Evolutionary conservation across 306 rosid species (phyloP).

Genomic region (Sicyos edulis): DNA sequence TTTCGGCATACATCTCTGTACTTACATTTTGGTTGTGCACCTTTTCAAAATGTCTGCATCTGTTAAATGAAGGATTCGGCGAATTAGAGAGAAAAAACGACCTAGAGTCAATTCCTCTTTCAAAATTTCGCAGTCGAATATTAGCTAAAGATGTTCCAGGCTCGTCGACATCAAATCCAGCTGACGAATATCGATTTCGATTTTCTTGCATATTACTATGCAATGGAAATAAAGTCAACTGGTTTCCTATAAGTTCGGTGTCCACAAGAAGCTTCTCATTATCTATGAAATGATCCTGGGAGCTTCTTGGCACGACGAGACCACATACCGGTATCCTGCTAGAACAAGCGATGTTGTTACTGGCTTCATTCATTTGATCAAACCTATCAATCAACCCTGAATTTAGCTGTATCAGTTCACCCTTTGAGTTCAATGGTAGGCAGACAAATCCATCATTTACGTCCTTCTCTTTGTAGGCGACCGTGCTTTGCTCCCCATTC

Average conservation of each 20-base stretch:
- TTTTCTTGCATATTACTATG: conserved; percentile 29
- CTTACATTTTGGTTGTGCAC: conserved; percentile 35
- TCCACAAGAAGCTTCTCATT: conserved; percentile 38
- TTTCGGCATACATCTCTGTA: conserved; percentile 34
- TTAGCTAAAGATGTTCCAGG: conserved; percentile 43
- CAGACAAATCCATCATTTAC: conserved; percentile 46
- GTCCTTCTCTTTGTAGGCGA: conserved; percentile 32
- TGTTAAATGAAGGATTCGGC: conserved; percentile 30
- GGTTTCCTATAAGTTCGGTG: conserved; percentile 41
- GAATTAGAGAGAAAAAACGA: conserved; percentile 36
- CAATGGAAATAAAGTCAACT: conserved; percentile 37
- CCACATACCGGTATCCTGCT: conserved; percentile 36
- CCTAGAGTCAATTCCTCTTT: conserved; percentile 36
- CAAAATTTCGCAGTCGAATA: conserved; percentile 34
- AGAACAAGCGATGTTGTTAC: conserved; percentile 30
- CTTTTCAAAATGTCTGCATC: conserved; percentile 39
- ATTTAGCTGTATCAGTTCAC: conserved; percentile 72
- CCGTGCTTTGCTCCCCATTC: conserved; percentile 42
- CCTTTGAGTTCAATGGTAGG: conserved; percentile 92
- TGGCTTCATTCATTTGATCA: conserved; percentile 42
- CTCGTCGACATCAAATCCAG: conserved; percentile 47
- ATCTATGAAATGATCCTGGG: conserved; percentile 34
- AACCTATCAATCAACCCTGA: conserved; percentile 38
- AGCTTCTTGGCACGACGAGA: conserved; percentile 28
- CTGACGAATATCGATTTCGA: conserved; percentile 35